Percentiles rank a stretch among this genome's conserved stretches.
Conservation (phyloP, 2,329 filamentous ascomycete genomes). For the Berkeleyomyces rouxiae region DNA sequence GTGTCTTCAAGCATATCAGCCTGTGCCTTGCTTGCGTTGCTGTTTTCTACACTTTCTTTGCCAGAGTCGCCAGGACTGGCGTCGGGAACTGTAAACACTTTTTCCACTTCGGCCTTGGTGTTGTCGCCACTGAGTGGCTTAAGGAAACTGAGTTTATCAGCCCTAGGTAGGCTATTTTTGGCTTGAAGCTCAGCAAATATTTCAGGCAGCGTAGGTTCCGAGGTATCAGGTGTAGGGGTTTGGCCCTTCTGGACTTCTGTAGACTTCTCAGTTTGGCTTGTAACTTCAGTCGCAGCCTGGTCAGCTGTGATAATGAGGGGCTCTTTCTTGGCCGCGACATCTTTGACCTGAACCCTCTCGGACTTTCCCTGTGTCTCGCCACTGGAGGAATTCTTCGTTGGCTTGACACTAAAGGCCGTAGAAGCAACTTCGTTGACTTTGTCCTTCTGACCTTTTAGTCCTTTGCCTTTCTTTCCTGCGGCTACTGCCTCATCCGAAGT, state of each 20-base stretch:
- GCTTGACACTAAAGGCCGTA: constrained; percentile 7
- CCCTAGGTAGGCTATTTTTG: constrained; percentile 11
- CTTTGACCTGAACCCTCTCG: constrained; percentile 20
- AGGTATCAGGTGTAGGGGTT: background rate
- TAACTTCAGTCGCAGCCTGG: constrained; percentile 1
- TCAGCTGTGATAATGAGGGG: constrained; percentile 10
- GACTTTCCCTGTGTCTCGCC: constrained; percentile 17
- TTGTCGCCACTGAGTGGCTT: constrained; percentile 21
- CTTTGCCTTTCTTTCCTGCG: constrained; percentile 8
- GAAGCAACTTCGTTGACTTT: background rate
- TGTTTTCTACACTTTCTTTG: background rate
- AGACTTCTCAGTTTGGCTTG: background rate
- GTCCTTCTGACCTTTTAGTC: background rate
- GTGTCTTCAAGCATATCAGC: background rate
- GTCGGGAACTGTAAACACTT: background rate
- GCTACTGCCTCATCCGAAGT: background rate
- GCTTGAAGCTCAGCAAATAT: background rate
- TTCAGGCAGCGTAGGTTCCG: background rate
- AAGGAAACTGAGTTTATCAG: constrained; percentile 24
- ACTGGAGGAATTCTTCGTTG: background rate
- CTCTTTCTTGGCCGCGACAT: constrained; percentile 15
- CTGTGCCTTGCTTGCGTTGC: constrained; percentile 8
- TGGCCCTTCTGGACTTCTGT: constrained; percentile 1
- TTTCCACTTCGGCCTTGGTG: constrained; percentile 4
- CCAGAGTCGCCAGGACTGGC: background rate